Evolutionary conservation across 805 yeast genomes (phyloP).

Genomic region (Torulaspora gathmanii): DNA sequence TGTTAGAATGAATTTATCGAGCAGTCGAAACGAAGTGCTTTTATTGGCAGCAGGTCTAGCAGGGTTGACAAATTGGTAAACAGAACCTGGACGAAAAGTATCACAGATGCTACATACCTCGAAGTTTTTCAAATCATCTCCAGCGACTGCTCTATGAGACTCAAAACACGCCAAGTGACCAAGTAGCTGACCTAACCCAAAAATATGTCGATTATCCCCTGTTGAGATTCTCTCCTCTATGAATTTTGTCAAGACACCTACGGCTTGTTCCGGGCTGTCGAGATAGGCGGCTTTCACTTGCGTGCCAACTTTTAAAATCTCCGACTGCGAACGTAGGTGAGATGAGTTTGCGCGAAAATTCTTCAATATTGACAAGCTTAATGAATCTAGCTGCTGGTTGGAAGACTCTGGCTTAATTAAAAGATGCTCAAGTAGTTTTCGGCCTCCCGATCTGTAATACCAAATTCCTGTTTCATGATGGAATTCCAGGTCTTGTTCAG

Average conservation of each 20-base stretch:
- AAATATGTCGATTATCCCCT: neutral
- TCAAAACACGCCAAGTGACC: conserved; percentile 27
- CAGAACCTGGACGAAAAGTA: conserved; percentile 11
- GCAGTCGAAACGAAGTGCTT: conserved; percentile 26
- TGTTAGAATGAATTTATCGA: conserved; percentile 26
- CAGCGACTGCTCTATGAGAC: neutral
- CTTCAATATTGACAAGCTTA: neutral
- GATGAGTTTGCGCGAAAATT: neutral
- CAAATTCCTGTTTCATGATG: conserved; percentile 12
- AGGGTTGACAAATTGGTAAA: conserved; percentile 21
- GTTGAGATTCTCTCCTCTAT: neutral
- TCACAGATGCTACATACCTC: conserved; percentile 26
- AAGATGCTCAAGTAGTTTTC: neutral
- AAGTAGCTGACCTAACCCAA: conserved; percentile 13
- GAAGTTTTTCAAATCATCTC: conserved; percentile 8
- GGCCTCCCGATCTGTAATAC: conserved; percentile 10
- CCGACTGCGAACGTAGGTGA: neutral
- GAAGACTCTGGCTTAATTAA: neutral
- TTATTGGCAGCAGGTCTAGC: conserved; percentile 31
- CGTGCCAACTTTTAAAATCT: neutral
- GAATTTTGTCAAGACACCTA: neutral
- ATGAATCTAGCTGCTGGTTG: neutral
- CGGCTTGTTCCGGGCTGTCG: neutral
- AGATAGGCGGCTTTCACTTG: neutral
- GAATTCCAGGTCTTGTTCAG: conserved; percentile 4